These are phyloP conservation scores for Dryas octopetala DNA, from an alignment of 306 rosid species.

Conservation along the genomic window DNA sequence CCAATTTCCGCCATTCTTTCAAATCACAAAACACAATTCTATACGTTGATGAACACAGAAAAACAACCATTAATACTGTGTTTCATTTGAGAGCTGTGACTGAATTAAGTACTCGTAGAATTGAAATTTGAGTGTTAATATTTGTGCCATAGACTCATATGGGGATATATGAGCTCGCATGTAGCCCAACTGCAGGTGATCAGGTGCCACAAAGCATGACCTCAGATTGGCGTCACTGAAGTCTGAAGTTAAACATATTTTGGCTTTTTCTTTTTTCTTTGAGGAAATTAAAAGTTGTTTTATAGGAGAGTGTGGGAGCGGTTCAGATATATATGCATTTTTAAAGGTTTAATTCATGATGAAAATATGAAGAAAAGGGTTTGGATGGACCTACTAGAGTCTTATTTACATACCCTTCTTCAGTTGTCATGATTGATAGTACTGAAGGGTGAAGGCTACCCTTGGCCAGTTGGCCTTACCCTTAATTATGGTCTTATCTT, in stretches of 20 bases:
- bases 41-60: too few species aligned
- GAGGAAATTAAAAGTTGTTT: neutral
- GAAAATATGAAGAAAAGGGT: constrained; percentile 32
- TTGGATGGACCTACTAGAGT: constrained; percentile 48
- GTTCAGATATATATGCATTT: constrained; percentile 6
- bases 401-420: constrained; percentile 30
- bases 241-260: neutral
- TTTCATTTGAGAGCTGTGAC: too few species aligned
- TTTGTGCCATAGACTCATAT: neutral
- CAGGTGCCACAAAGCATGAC: constrained; percentile 49
- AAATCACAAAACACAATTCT: too few species aligned
- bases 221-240: constrained; percentile 43
- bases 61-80: too few species aligned
- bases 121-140: too few species aligned
- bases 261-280: neutral
- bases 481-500: neutral
- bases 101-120: too few species aligned
- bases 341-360: constrained; percentile 36
- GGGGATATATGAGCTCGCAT: too few species aligned
- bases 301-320: constrained; percentile 32
- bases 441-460: constrained; percentile 10
- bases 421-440: constrained; percentile 41
- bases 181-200: neutral
- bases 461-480: neutral
- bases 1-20: too few species aligned